Evolutionary conservation across 208 protist species (phyloP), one percentile per base, ranked within the genome.

Genomic region (Willaertia magna): DNA sequence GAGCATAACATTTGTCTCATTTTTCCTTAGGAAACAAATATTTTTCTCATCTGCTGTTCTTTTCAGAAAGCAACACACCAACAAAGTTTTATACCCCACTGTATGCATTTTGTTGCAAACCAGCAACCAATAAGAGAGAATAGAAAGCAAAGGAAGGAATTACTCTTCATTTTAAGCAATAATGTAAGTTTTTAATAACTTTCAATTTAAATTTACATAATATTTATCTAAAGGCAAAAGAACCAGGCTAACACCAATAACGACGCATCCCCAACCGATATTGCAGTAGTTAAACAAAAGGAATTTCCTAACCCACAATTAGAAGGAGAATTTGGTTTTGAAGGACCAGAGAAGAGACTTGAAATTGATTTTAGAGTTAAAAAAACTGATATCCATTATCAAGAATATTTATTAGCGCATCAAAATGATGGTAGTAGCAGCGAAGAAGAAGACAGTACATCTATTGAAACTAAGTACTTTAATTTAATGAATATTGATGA

Each of bases 271-370:
- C 51, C 16, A 3, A 22, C 16, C 26, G 51, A 59, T n/a, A 59
- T 59, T 59, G 18, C 16, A 59, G 1, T 22, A 2, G 26, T 16
- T 22, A 22, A 2, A n/a, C 26, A n/a, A n/a, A n/a, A 22, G 51
- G 26, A 59, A 59, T 59, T n/a, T n/a, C 51, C 51, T 12, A 59
- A 59, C 16, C 26, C 26, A 22, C 51, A 67, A 67, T 67, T 16
- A 9, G 26, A 26, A 34, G 55, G 26, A 34, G 55, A 67, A 34
- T 16, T 26, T 67, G 93, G 91, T 88, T 96, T 97, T 86, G 94
- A 97, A 90, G 94, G 95, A 0, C 94, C 94, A n/a, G 93, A 96
- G 88, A 96, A 96, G 90, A 91, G 92, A 0, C 86, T 97, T 47
- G 93, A 96, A 90, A 89, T 96, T 40, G 94, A 94, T 82, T 87